Evolutionary conservation across 805 yeast genomes (phyloP), one percentile per base, ranked within the genome.

Genomic region (Brettanomyces sp.): DNA sequence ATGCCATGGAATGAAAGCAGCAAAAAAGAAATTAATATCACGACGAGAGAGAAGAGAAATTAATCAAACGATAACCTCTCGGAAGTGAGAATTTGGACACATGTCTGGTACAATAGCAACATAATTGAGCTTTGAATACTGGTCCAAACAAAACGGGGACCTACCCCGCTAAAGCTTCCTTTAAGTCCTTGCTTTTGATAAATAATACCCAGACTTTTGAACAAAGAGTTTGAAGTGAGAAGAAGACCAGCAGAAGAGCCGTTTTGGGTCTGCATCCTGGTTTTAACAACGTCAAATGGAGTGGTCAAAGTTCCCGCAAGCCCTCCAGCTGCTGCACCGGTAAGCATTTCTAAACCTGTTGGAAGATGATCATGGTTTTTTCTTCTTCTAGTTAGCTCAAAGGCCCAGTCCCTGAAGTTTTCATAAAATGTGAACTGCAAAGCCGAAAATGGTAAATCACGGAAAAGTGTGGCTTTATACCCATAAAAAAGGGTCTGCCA

Each of bases 261-360:
- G 35, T 56, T 79, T 56, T 90, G 93, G 1, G 99, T 93, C 66
- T 93, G 99, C 42, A 89, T 79, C 57, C 98, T 73, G 1, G 97
- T 90, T 64, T 90, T 90, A 38, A 90, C 80, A 33, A 90, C 97
- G 58, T 90, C 97, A 52, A 87, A 65, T 1, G 97, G 97, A 0
- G 97, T 90, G 0, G 97, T 90, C 21, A 90, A 57, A 1, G 78
- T 73, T 1, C 97, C 97, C 0, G 96, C 95, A 25, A 89, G 65
- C 0, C 96, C 96, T 53, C 97, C 97, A 2, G 99, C 98, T 0
- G 87, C 80, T 1, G 96, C 98, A 46, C 99, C 99, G 0, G 96
- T 89, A 12, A 75, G 49, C 25, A 93, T 68, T 63, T 93, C 99
- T 37, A 74, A 63, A 4, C 70, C 45, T 6, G 83, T 63, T 1